Conservation (phyloP, 176 grass and related monocot genomes). For the Elymus sibiricus region DNA sequence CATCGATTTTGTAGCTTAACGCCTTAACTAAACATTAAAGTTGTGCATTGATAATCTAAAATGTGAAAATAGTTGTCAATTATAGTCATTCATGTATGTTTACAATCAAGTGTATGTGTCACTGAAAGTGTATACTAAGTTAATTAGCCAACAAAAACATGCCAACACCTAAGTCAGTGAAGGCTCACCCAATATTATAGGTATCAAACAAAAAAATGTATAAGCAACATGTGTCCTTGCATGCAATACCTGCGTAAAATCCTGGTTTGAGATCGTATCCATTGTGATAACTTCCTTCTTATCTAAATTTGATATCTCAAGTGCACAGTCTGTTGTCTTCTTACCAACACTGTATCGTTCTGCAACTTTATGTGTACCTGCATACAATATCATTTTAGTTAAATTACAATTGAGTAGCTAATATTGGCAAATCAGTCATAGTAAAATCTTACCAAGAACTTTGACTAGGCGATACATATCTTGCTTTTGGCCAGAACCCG, state of each 20-base stretch:
- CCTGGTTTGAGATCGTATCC: constrained; percentile 96
- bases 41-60: not conserved
- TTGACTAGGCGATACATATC: constrained; percentile 98
- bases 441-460: constrained; percentile 73
- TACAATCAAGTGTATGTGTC: not conserved
- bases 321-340: constrained; percentile 82
- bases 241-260: constrained; percentile 82
- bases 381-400: constrained; percentile 38
- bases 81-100: not conserved
- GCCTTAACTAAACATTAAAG: not conserved
- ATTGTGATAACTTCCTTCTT: constrained; percentile 83
- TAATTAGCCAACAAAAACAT: constrained; percentile 23
- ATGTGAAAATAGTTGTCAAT: not conserved
- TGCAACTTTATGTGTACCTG: constrained; percentile 74
- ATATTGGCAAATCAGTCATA: not conserved
- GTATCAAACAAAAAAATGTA: constrained; percentile 17
- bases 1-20: not conserved
- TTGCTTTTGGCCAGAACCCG: constrained; percentile 76
- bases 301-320: constrained; percentile 95
- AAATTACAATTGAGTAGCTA: constrained; percentile 25
- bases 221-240: not conserved
- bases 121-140: not conserved
- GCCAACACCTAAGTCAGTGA: not conserved
- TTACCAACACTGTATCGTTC: constrained; percentile 88
- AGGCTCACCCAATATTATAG: not conserved